Evolutionary conservation across 2,329 filamentous ascomycete species (phyloP).

Genomic region (Alternaria sp.): DNA sequence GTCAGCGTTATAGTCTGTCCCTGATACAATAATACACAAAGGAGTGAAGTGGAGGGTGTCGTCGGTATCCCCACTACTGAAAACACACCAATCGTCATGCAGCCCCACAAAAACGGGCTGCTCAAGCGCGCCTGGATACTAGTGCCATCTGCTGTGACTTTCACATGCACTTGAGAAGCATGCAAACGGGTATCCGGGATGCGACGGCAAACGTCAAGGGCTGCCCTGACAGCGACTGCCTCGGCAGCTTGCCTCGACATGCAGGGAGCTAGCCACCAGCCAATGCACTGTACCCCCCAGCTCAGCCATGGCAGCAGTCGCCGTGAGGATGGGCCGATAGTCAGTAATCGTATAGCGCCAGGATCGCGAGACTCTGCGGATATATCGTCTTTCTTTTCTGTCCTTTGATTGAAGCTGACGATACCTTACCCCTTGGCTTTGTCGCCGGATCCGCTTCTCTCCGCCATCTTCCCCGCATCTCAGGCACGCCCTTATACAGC

Average conservation of each 20-base stretch:
- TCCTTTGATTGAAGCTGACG: background rate
- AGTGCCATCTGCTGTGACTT: background rate
- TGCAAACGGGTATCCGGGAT: background rate
- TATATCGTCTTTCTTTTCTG: background rate
- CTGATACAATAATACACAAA: background rate
- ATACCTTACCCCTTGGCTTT: background rate
- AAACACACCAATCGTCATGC: constrained; percentile 18
- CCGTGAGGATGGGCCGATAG: constrained; percentile 5
- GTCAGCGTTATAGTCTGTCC: background rate
- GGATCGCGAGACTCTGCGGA: background rate
- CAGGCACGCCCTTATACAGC: background rate
- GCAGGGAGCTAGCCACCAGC: constrained; percentile 3
- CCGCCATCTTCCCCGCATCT: constrained; percentile 2
- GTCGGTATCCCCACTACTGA: background rate
- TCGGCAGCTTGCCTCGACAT: constrained; percentile 15
- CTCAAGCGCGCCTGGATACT: background rate
- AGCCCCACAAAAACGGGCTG: constrained; percentile 9
- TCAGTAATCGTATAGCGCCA: background rate
- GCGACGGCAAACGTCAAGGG: background rate
- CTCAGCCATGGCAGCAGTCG: background rate
- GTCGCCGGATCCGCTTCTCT: constrained; percentile 1
- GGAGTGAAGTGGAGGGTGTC: background rate
- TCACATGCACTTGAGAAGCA: constrained; percentile 1
- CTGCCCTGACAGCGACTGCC: constrained; percentile 2
- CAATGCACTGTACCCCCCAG: background rate